These are phyloP conservation scores for Eucalyptus erythrocorys DNA, from an alignment of 345 rosid genomes.

Conservation along the genomic window DNA sequence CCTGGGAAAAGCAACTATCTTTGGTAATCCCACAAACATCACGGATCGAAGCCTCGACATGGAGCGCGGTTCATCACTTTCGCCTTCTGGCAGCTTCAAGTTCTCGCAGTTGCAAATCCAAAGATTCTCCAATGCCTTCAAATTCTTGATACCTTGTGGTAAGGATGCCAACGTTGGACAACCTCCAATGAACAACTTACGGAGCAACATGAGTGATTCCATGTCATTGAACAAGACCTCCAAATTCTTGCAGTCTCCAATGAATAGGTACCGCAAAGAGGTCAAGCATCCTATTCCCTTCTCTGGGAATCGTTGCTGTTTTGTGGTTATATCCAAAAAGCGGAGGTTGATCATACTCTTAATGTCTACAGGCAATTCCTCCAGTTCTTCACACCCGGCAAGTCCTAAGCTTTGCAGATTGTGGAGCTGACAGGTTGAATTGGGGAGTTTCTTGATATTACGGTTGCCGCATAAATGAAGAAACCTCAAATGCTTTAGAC, in stretches of 20 bases:
- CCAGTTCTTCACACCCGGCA: background rate
- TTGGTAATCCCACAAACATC: background rate
- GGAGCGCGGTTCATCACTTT: background rate
- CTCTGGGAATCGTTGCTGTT: background rate
- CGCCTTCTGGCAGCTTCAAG: background rate
- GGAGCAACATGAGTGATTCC: background rate
- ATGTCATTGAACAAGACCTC: conserved; percentile 1
- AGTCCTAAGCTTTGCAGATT: conserved; percentile 1
- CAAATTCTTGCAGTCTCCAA: background rate
- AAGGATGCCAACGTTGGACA: conserved; percentile 2
- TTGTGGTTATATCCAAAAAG: background rate
- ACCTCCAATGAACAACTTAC: background rate
- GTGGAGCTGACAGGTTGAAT: conserved; percentile 3
- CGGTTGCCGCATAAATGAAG: background rate
- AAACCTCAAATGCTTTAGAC: conserved; percentile 11
- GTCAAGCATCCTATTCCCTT: conserved; percentile 1
- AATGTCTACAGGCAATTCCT: conserved; percentile 2
- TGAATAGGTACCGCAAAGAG: background rate
- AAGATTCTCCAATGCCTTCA: background rate
- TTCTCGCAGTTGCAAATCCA: background rate
- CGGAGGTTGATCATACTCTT: conserved; percentile 2
- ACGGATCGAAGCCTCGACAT: background rate
- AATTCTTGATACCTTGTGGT: background rate
- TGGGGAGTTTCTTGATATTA: background rate
- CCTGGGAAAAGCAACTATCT: background rate